Evolutionary conservation across 805 yeast genomes (phyloP), one percentile per base, ranked within the genome.

Genomic region (Kuraishia borneana): DNA sequence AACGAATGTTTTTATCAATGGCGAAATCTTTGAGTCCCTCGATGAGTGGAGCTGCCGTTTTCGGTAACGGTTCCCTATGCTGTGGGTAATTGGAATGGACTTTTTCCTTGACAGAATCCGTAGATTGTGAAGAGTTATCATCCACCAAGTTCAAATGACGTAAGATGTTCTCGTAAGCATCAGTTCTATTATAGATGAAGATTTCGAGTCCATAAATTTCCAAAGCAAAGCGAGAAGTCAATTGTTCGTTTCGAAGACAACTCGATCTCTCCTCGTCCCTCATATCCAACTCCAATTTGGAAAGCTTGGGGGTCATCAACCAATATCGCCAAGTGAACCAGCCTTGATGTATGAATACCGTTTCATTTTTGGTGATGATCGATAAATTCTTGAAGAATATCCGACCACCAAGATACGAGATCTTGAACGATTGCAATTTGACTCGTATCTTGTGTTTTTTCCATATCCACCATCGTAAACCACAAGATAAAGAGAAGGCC

Each of bases 261-360:
- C 28, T 25, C 16, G 16, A 16, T 6, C 16, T 25, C n/a, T 55
- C 54, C 13, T 39, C 42, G 16, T 34, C 6, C 37, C 10, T 45
- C 43, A n/a, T 39, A 28, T 30, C 37, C 21, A 32, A 18, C 10
- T 14, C 10, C 33, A 61, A 54, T 25, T 56, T 59, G 2, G 71
- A 53, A 17, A 59, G 42, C 35, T 75, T 51, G 9, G 68, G 61
- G 21, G 56, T 43, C 3, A 61, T 57, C 34, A 84, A 60, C 97
- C 97, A 92, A 53, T 85, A 89, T 39, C 94, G 57, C 97, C 97
- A 92, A 0, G 94, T 83, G 19, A 89, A 49, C 44, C 74, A 72
- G 1, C 89, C 81, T 39, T 78, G 76, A 19, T 83, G 66, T 1
- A 83, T 64, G 7, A 84, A 70, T 1, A 84, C 48, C 2, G 94